Percentiles rank a stretch among this genome's conserved stretches.
Conservation (phyloP, 2,329 filamentous ascomycete species). For the Pseudogymnoascus sp. region DNA sequence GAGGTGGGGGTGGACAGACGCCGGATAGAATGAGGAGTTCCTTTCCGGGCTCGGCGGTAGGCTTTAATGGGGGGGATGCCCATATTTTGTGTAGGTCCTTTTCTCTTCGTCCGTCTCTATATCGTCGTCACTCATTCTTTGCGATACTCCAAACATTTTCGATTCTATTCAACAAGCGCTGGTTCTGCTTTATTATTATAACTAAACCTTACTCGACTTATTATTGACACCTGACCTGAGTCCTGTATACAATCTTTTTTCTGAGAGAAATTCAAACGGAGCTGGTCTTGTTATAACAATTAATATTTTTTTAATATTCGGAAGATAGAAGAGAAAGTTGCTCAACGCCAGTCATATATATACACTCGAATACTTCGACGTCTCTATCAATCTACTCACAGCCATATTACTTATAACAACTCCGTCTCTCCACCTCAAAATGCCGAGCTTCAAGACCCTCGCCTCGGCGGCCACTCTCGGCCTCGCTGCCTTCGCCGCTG, state of each 20-base stretch:
- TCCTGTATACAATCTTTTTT: constrained; percentile 2
- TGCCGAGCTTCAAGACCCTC: constrained; percentile 26
- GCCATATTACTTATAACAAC: background rate
- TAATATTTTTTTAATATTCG: constrained; percentile 8
- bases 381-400: constrained; percentile 17
- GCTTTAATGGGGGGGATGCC: background rate
- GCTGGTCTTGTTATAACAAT: background rate
- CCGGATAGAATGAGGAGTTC: background rate
- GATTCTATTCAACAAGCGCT: constrained; percentile 6
- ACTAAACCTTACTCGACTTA: constrained; percentile 9
- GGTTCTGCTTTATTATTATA: constrained; percentile 5
- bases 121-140: constrained; percentile 13
- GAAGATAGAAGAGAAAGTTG: background rate
- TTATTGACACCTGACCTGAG: background rate
- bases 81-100: constrained; percentile 17
- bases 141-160: constrained; percentile 11
- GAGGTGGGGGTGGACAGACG: background rate
- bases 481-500: constrained; percentile 20
- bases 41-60: background rate
- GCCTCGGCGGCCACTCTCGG: constrained; percentile 22
- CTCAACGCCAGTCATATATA: background rate
- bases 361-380: constrained; percentile 9
- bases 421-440: constrained; percentile 15
- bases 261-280: background rate
- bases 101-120: constrained; percentile 13